Conservation (phyloP, 306 rosid species). For the Lithocarpus polystachyus region DNA sequence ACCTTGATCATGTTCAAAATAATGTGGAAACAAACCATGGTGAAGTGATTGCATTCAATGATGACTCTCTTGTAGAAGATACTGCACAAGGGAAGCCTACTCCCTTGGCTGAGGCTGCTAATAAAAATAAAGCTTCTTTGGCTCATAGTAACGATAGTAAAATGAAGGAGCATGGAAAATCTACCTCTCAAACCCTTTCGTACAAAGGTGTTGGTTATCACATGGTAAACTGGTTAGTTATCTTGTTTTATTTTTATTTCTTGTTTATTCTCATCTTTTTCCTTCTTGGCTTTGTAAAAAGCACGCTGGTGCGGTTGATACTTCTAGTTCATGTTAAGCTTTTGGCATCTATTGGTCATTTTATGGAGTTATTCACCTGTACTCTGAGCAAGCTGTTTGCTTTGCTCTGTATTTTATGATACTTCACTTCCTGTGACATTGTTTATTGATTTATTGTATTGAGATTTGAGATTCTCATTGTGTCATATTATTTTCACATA, state of each 20-base stretch:
- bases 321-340: background rate
- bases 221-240: slow-evolving; percentile 99
- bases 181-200: slow-evolving; percentile 65
- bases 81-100: slow-evolving; percentile 26
- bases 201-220: slow-evolving; percentile 83
- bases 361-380: background rate
- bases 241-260: slow-evolving; percentile 24
- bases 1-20: slow-evolving; percentile 50
- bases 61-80: slow-evolving; percentile 26
- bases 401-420: background rate
- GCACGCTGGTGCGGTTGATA: background rate
- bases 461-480: background rate
- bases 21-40: slow-evolving; percentile 31
- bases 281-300: background rate
- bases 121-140: slow-evolving; percentile 43
- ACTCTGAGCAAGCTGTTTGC: background rate
- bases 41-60: slow-evolving; percentile 43
- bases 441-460: slow-evolving; percentile 8
- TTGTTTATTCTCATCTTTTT: background rate
- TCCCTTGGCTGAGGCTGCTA: slow-evolving; percentile 22
- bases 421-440: slow-evolving; percentile 15
- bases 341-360: background rate
- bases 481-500: background rate
- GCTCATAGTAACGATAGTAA: slow-evolving; percentile 48
- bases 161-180: slow-evolving; percentile 68